A percentile compares a stretch with the other conserved stretches of the same genome.
Evolutionary conservation across 495 filamentous ascomycete genomes (phyloP).

Genomic region (Xylona heveae): DNA sequence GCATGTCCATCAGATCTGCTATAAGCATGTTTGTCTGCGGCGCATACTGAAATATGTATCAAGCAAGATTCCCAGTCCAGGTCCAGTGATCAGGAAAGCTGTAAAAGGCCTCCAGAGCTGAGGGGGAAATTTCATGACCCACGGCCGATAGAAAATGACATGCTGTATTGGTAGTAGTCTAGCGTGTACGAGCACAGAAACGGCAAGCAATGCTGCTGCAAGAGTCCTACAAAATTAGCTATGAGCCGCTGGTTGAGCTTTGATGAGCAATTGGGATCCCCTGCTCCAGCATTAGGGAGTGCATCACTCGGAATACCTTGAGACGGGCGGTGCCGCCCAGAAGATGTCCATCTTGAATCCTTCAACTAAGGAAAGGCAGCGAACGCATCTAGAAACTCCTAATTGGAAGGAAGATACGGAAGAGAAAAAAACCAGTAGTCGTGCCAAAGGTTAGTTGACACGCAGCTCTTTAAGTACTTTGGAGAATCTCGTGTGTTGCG

Average conservation of each 20-base stretch:
- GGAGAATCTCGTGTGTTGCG: too few species aligned
- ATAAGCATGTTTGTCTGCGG: too few species aligned
- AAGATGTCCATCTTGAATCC: constrained; percentile 42
- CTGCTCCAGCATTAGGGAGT: not conserved
- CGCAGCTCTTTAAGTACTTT: too few species aligned
- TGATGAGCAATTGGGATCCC: not conserved
- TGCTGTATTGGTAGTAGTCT: constrained; percentile 28
- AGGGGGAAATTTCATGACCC: constrained; percentile 41
- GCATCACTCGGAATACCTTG: constrained; percentile 28
- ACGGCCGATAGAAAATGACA: constrained; percentile 33
- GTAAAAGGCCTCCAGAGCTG: constrained; percentile 48
- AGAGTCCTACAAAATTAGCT: constrained; percentile 33
- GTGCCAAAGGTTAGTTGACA: too few species aligned
- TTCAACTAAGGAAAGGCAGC: too few species aligned
- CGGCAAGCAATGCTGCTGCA: constrained; percentile 39
- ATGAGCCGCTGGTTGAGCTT: not conserved
- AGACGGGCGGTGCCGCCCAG: constrained; percentile 47
- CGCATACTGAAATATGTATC: constrained; percentile 65
- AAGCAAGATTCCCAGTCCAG: constrained; percentile 41
- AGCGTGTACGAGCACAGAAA: constrained; percentile 39
- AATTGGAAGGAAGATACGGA: too few species aligned
- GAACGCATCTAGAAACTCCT: too few species aligned
- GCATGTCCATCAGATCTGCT: constrained; percentile 1
- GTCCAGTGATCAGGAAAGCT: constrained; percentile 49
- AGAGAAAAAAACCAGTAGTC: too few species aligned